These are phyloP conservation scores for Eucommia ulmoides DNA, from an alignment of 257 asterid genomes.

Conservation along the genomic window DNA sequence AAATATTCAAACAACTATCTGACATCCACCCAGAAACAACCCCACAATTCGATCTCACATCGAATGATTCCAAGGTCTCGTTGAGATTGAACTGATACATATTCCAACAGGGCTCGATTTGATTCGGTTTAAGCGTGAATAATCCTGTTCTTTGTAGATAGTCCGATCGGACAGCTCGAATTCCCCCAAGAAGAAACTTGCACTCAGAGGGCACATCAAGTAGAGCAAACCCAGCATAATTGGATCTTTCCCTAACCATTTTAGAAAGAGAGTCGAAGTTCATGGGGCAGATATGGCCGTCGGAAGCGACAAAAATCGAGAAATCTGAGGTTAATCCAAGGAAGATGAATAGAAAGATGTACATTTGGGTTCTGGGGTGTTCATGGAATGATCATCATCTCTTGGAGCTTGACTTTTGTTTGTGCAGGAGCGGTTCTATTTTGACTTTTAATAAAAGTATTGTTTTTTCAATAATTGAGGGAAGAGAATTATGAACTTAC, in stretches of 20 bases:
- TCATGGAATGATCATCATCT: too few species aligned
- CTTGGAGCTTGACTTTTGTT: too few species aligned
- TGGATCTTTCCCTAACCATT: neutral
- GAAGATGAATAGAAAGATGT: too few species aligned
- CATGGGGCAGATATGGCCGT: neutral
- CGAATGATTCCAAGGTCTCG: neutral
- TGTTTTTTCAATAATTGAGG: too few species aligned
- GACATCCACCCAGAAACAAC: neutral
- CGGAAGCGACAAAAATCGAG: too few species aligned
- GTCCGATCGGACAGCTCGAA: neutral
- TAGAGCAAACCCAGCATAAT: neutral
- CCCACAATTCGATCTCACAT: neutral
- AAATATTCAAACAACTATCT: neutral
- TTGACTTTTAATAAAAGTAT: too few species aligned
- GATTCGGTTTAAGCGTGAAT: neutral
- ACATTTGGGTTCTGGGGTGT: too few species aligned
- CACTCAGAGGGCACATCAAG: neutral
- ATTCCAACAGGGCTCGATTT: neutral
- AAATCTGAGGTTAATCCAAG: too few species aligned
- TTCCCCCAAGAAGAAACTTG: neutral
- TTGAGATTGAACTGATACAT: neutral
- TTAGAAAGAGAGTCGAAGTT: neutral
- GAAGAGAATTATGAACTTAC: too few species aligned
- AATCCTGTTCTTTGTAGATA: neutral
- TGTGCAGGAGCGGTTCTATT: too few species aligned